A percentile compares a stretch with the other conserved stretches of the same genome.
Evolutionary conservation across 192 early-diverging fungal species (phyloP).

Genomic region (Coemansia sp.): DNA sequence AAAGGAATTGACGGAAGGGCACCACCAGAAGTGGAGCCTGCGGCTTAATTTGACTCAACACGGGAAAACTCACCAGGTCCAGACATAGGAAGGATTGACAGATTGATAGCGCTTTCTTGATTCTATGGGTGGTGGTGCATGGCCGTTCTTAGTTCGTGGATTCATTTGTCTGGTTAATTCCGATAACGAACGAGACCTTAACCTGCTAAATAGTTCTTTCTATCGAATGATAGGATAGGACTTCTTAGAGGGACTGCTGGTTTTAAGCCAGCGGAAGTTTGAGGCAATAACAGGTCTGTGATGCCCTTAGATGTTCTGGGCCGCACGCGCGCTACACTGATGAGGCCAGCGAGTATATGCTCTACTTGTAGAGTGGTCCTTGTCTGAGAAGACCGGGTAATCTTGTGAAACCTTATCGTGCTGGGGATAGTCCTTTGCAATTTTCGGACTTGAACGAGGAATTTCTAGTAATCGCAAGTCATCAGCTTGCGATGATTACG

Average conservation of each 20-base stretch:
- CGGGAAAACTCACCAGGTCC: constrained; percentile 58
- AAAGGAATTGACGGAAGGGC: constrained; percentile 56
- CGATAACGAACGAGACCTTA: constrained; percentile 84
- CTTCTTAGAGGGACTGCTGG: constrained; percentile 52
- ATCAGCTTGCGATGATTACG: constrained; percentile 78
- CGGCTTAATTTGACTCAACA: constrained; percentile 71
- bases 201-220: constrained; percentile 65
- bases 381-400: constrained; percentile 60
- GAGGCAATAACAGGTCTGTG: constrained; percentile 83
- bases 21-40: constrained; percentile 53
- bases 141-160: constrained; percentile 58
- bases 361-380: constrained; percentile 49
- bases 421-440: constrained; percentile 79
- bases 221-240: constrained; percentile 28
- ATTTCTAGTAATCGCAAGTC: constrained; percentile 79
- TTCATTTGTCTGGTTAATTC: constrained; percentile 83
- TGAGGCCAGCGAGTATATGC: constrained; percentile 61
- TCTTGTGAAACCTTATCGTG: constrained; percentile 72
- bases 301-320: constrained; percentile 85
- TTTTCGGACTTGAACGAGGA: constrained; percentile 78
- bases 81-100: constrained; percentile 58
- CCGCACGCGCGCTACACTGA: constrained; percentile 82
- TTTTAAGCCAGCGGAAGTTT: constrained; percentile 67
- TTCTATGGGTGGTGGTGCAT: constrained; percentile 54
- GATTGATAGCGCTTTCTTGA: constrained; percentile 57